Percentiles rank a stretch among this genome's conserved stretches.
Evolutionary conservation across 345 rosid genomes (phyloP).

Genomic region (Durio zibethinus): DNA sequence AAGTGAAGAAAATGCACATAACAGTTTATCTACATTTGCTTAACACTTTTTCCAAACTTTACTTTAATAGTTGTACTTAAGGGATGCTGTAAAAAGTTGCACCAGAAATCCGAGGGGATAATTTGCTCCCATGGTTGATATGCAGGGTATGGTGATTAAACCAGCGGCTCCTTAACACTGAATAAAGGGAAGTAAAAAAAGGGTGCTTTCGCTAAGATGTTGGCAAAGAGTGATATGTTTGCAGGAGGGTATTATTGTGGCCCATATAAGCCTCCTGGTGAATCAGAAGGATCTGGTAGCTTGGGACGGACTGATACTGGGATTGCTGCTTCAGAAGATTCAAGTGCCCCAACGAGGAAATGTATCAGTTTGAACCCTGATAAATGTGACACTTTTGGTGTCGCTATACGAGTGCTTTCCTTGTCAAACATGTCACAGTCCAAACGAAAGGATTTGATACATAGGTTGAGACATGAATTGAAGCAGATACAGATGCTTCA

Average conservation of each 20-base stretch:
- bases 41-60: background rate
- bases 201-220: slow-evolving; percentile 35
- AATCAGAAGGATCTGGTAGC: slow-evolving; percentile 84
- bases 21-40: background rate
- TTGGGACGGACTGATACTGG: slow-evolving; percentile 65
- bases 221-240: slow-evolving; percentile 54
- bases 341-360: slow-evolving; percentile 53
- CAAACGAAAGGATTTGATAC: slow-evolving; percentile 63
- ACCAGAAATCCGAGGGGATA: slow-evolving; percentile 12
- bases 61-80: background rate
- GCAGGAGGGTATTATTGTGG: slow-evolving; percentile 48
- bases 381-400: slow-evolving; percentile 49
- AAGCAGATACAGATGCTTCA: slow-evolving; percentile 61
- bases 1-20: background rate
- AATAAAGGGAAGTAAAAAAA: slow-evolving; percentile 6
- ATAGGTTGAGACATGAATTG: slow-evolving; percentile 59
- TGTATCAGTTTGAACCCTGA: slow-evolving; percentile 49
- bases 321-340: slow-evolving; percentile 69
- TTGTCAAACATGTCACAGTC: slow-evolving; percentile 52
- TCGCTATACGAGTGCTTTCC: slow-evolving; percentile 59
- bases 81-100: background rate
- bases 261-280: slow-evolving; percentile 52
- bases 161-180: background rate
- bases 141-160: slow-evolving; percentile 34
- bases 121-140: slow-evolving; percentile 25